These are phyloP conservation scores for Fusarium sp. DNA, from an alignment of 2,329 filamentous ascomycete genomes.

Conservation along the genomic window DNA sequence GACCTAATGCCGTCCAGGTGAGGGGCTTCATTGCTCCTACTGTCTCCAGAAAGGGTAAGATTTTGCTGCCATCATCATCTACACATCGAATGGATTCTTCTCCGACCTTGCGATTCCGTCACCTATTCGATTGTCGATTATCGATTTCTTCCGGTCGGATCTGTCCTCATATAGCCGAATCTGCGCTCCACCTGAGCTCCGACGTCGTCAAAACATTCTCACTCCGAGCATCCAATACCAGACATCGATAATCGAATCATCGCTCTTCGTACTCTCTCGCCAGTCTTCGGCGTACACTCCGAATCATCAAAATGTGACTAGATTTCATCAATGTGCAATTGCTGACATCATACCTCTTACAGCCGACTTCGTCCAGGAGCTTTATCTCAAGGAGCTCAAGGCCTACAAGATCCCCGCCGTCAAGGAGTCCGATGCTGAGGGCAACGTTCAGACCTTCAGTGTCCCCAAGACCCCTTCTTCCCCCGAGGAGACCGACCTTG, in stretches of 20 bases:
- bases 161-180: constrained; percentile 44
- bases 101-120: constrained; percentile 10
- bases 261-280: not conserved
- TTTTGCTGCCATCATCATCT: constrained; percentile 8
- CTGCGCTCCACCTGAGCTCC: constrained; percentile 45
- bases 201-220: constrained; percentile 37
- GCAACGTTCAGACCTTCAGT: constrained; percentile 89
- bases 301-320: constrained; percentile 1
- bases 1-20: constrained; percentile 57
- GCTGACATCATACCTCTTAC: constrained; percentile 46
- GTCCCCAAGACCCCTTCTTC: constrained; percentile 84
- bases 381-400: constrained; percentile 97
- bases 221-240: constrained; percentile 1
- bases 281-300: not conserved
- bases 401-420: constrained; percentile 87
- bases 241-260: not conserved
- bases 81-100: not conserved
- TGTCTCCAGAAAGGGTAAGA: constrained; percentile 70
- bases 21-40: constrained; percentile 71
- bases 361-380: constrained; percentile 98
- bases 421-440: constrained; percentile 88
- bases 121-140: constrained; percentile 15
- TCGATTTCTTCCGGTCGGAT: constrained; percentile 34
- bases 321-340: constrained; percentile 20
- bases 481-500: constrained; percentile 93